These are phyloP conservation scores for Elaeis oleifera DNA, from an alignment of 202 grass and related monocot genomes.

Conservation along the genomic window DNA sequence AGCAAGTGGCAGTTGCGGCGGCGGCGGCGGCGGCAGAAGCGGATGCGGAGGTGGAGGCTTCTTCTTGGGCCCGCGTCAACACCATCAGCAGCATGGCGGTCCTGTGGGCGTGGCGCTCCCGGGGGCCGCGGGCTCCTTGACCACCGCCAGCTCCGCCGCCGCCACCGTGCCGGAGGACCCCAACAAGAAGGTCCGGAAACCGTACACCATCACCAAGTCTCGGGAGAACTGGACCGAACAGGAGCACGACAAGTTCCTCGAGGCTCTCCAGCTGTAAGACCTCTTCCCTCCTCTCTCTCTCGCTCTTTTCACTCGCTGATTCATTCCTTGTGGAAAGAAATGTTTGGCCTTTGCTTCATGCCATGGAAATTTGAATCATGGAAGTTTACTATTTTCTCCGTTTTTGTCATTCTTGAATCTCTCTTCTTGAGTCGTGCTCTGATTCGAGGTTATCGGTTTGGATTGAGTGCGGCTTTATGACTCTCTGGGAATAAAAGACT, in stretches of 20 bases:
- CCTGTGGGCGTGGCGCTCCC: slow-evolving; percentile 24
- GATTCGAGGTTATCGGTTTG: background rate
- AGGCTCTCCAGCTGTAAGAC: slow-evolving; percentile 92
- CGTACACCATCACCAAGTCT: slow-evolving; percentile 98
- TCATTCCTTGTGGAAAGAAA: background rate
- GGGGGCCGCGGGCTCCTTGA: slow-evolving; percentile 17
- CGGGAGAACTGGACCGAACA: slow-evolving; percentile 98
- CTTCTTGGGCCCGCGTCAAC: slow-evolving; percentile 13
- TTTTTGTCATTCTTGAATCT: background rate
- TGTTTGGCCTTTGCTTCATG: background rate
- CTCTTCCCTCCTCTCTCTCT: background rate
- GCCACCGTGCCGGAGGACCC: slow-evolving; percentile 27
- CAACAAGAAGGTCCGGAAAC: slow-evolving; percentile 89
- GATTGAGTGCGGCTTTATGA: too few relatives aligned
- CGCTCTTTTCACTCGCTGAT: background rate
- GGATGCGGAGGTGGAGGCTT: background rate
- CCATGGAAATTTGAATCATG: background rate
- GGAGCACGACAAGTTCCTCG: slow-evolving; percentile 98
- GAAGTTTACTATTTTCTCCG: background rate
- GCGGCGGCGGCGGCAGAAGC: slow-evolving; percentile 19
- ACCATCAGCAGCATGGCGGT: slow-evolving; percentile 23
- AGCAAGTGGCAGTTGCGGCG: slow-evolving; percentile 7
- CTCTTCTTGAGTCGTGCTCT: background rate
- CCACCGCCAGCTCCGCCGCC: slow-evolving; percentile 22
- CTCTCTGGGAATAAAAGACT: too few relatives aligned